A percentile compares a stretch with the other conserved stretches of the same genome.
Conservation (phyloP, 139 green algal genomes). For the Dunaliella primolecta region DNA sequence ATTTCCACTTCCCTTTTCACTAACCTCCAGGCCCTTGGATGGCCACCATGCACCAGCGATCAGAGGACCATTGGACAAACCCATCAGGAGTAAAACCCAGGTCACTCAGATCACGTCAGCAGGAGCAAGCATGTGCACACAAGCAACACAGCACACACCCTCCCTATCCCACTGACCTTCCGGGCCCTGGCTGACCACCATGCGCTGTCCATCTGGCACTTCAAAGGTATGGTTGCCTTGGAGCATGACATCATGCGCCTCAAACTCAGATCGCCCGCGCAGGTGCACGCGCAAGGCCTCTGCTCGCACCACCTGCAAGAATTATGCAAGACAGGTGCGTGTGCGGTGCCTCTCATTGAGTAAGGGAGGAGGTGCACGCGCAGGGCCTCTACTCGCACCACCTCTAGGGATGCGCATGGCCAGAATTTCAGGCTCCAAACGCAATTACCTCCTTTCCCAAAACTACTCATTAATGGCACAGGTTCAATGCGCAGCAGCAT, state of each 20-base stretch:
- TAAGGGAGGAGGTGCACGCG: no score
- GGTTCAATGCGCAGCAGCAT: no score
- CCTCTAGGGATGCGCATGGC: no score
- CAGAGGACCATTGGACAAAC: neutral
- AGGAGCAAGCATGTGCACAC: neutral
- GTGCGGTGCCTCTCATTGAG: no score
- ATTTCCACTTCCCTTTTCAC: neutral
- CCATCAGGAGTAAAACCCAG: neutral
- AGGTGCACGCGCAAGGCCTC: slow-evolving; percentile 75
- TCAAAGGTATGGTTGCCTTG: slow-evolving; percentile 60
- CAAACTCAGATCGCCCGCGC: slow-evolving; percentile 85
- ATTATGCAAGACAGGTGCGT: neutral
- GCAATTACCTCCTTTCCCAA: no score
- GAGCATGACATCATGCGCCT: slow-evolving; percentile 64
- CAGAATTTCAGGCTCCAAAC: no score
- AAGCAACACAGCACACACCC: slow-evolving; percentile 7
- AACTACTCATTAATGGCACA: no score
- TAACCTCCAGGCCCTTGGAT: neutral
- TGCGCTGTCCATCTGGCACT: slow-evolving; percentile 75
- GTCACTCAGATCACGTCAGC: neutral
- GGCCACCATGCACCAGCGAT: no score
- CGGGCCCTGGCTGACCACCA: slow-evolving; percentile 54
- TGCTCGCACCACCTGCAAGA: slow-evolving; percentile 51
- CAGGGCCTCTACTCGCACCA: no score
- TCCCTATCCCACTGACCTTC: slow-evolving; percentile 4